These are phyloP conservation scores for Carex kokanica DNA, from an alignment of 176 grass and related monocot species.

Conservation along the genomic window DNA sequence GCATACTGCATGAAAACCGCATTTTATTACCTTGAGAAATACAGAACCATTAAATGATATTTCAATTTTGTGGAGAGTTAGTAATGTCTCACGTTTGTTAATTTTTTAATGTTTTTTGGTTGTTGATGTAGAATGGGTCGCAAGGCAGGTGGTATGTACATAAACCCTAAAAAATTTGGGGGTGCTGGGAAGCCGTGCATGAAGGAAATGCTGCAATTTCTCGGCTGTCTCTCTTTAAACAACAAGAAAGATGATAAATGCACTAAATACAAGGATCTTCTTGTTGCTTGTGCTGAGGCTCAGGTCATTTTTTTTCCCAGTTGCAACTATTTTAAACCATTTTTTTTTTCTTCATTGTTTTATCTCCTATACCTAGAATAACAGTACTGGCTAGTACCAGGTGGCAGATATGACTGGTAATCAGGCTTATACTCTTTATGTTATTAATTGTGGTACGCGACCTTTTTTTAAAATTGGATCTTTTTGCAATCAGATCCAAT, in stretches of 20 bases:
- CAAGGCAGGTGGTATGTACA: conserved; percentile 72
- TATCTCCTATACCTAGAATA: neutral
- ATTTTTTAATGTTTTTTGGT: neutral
- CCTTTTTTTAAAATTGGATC: neutral
- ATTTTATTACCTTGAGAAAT: neutral
- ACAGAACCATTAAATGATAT: neutral
- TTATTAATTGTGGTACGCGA: neutral
- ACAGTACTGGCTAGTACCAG: neutral
- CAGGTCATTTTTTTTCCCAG: conserved; percentile 36
- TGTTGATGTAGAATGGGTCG: conserved; percentile 56
- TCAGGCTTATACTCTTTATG: neutral
- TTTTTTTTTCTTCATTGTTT: neutral
- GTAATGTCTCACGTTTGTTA: neutral
- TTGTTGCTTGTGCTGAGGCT: conserved; percentile 49
- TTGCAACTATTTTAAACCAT: conserved; percentile 5
- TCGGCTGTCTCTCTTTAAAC: conserved; percentile 79
- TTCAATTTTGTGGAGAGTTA: neutral
- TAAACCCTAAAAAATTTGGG: conserved; percentile 87
- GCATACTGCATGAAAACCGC: too few relatives aligned
- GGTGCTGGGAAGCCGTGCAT: conserved; percentile 54
- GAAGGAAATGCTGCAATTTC: conserved; percentile 81
- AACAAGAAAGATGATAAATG: conserved; percentile 82
- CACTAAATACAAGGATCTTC: conserved; percentile 54
- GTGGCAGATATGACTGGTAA: neutral
- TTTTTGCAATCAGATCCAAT: neutral